Conservation (phyloP, 805 yeast genomes). For the Hanseniaspora singularis region DNA sequence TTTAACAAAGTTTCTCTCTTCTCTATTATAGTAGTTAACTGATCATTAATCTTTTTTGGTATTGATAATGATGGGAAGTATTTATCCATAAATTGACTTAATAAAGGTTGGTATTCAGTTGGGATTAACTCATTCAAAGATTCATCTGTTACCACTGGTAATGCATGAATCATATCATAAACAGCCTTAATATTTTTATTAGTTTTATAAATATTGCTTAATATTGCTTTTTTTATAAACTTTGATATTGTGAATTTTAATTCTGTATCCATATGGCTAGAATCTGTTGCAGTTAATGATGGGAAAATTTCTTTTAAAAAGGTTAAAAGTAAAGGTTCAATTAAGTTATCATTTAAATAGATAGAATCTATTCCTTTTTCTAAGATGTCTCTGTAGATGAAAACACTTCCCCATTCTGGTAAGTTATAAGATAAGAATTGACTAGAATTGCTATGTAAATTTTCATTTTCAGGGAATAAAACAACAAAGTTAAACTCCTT, state of each 20-base stretch:
- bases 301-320: slow-evolving; percentile 67
- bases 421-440: slow-evolving; percentile 39
- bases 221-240: slow-evolving; percentile 2
- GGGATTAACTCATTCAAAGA: slow-evolving; percentile 11
- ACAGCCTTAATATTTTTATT: slow-evolving; percentile 14
- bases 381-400: slow-evolving; percentile 31
- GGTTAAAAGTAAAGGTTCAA: slow-evolving; percentile 48
- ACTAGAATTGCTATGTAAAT: slow-evolving; percentile 33
- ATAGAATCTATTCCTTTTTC: not conserved
- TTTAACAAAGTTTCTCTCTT: slow-evolving; percentile 4
- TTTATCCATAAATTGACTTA: slow-evolving; percentile 7
- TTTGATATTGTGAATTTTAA: not conserved
- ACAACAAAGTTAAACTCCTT: slow-evolving; percentile 55
- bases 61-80: slow-evolving; percentile 14
- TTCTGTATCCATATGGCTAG: slow-evolving; percentile 41
- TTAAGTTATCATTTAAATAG: slow-evolving; percentile 33
- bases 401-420: slow-evolving; percentile 77
- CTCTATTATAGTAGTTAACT: not conserved
- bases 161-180: slow-evolving; percentile 10
- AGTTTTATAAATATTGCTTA: slow-evolving; percentile 8
- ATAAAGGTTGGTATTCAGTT: slow-evolving; percentile 4
- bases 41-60: slow-evolving; percentile 9
- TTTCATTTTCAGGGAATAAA: slow-evolving; percentile 27
- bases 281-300: slow-evolving; percentile 54
- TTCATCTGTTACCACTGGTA: slow-evolving; percentile 14